Percentiles rank a stretch among this genome's conserved stretches.
Conservation (phyloP, 2,329 filamentous ascomycete genomes). For the Dothidotthia symphoricarpi region DNA sequence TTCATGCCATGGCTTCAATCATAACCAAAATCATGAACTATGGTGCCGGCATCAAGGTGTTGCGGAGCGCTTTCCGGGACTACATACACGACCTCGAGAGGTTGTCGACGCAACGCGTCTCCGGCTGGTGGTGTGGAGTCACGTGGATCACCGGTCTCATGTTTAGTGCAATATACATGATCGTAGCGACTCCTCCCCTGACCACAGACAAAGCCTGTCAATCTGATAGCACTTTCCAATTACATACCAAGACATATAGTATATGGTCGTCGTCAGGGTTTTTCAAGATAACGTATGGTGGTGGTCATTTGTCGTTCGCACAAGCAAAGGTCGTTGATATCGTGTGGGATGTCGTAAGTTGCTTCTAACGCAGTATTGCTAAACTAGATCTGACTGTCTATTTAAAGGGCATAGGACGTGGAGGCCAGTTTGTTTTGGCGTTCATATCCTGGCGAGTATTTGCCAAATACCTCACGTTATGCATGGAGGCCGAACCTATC, state of each 20-base stretch:
- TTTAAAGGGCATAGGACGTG: constrained; percentile 14
- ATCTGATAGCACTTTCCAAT: constrained; percentile 10
- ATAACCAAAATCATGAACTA: too few species aligned
- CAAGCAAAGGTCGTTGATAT: constrained; percentile 23
- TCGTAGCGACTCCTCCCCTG: too few species aligned
- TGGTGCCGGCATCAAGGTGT: too few species aligned
- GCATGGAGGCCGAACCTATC: constrained; percentile 18
- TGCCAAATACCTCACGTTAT: constrained; percentile 14
- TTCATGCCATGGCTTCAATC: too few species aligned
- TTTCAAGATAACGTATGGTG: constrained; percentile 20
- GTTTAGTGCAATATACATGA: too few species aligned
- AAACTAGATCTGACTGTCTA: too few species aligned
- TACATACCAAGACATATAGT: constrained; percentile 4
- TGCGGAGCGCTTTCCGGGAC: too few species aligned
- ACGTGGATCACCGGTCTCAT: too few species aligned
- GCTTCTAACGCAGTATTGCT: not conserved
- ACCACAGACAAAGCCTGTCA: constrained; percentile 6
- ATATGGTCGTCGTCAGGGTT: constrained; percentile 17
- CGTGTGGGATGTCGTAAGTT: constrained; percentile 22
- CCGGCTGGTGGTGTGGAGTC: too few species aligned
- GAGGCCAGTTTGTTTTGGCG: constrained; percentile 17
- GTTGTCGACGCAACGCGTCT: too few species aligned
- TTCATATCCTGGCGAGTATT: constrained; percentile 16
- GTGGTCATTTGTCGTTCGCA: constrained; percentile 13
- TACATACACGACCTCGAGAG: too few species aligned